Base-by-base conservation (phyloP, 768 basidiomycete species). In the Tephrocybe sp. region DNA sequence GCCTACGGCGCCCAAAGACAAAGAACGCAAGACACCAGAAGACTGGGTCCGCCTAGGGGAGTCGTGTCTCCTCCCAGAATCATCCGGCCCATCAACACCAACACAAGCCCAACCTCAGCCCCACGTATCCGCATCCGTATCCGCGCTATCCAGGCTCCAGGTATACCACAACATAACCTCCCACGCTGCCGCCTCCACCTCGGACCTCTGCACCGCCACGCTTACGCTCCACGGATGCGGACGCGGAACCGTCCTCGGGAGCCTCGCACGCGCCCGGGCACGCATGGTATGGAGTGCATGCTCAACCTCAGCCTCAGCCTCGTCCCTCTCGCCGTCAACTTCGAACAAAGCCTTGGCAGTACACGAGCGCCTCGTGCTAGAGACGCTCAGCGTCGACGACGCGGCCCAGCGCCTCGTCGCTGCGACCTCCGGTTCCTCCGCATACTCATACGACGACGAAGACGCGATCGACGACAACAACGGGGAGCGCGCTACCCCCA, bases 201-300 rank as follows among this genome's bases (percentile, higher is more conserved):
- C 71, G 13, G 78, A 85, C 46, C 66, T 83, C 17, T 72, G 74
- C 4, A 85, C 85, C 0, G 72, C 85, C 22, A 78, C 86, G 0
- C 68, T 89, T 16, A 71, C 82, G 38, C 62, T 82, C 11, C 71
- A 72, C n/a, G 69, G 57, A 26, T 59, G 59, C 2, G 69, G 57
- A 26, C 58, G 59, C 2, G 42, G 56, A 4, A 60, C 67, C 14
- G 39, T 60, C 12, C 17, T 83, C 3, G 53, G 72, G 59, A 51
- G 62, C 0, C 65, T 78, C 36, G 63, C 66, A 4, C 64, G 68
- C 20, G 55, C 69, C 7, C 76, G 72, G 44, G 80, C 85, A 4
- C 64, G 67, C 2, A 59, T 68, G 8, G 65, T 79, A 12, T 73
- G 74, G 71, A 51, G 51, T 12, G n/a, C n/a, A n/a, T n/a, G n/a